These are phyloP conservation scores for Gracilaria domingensis DNA, from an alignment of 23 red algal species.

Conservation along the genomic window DNA sequence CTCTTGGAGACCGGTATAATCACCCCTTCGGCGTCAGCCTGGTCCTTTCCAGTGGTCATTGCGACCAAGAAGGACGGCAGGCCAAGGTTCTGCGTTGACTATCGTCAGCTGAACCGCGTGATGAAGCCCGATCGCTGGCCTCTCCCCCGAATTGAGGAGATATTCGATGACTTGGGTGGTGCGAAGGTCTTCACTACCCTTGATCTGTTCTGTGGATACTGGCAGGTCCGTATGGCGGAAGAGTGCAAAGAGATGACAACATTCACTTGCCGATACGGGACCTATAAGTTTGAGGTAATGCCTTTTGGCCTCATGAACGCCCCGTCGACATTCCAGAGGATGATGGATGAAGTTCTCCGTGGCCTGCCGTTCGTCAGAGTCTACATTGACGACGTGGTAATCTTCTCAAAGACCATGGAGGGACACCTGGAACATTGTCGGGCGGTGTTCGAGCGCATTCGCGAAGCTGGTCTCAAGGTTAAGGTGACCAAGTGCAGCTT, in stretches of 20 bases:
- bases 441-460: not conserved
- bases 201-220: no score
- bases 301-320: constrained; percentile 41
- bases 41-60: constrained; percentile 36
- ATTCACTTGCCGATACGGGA: constrained; percentile 5
- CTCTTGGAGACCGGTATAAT: not conserved
- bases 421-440: constrained; percentile 3
- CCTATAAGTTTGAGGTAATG: constrained; percentile 28
- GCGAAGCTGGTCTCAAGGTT: not conserved
- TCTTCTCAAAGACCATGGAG: constrained; percentile 17
- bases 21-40: constrained; percentile 17
- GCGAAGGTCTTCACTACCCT: constrained; percentile 11
- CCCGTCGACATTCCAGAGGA: no score
- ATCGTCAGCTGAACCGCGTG: not conserved
- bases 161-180: constrained; percentile 37
- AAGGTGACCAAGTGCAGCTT: not conserved
- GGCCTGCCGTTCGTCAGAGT: not conserved
- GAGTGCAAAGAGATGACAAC: constrained; percentile 38
- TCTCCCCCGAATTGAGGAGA: constrained; percentile 5
- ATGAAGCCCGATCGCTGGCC: constrained; percentile 38
- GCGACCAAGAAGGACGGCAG: constrained; percentile 17
- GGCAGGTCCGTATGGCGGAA: not conserved
- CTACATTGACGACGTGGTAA: constrained; percentile 18
- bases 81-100: constrained; percentile 20
- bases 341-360: not conserved